Base-by-base conservation (phyloP, 1,139 yeast species). In the Blastobotrys serpentis region DNA sequence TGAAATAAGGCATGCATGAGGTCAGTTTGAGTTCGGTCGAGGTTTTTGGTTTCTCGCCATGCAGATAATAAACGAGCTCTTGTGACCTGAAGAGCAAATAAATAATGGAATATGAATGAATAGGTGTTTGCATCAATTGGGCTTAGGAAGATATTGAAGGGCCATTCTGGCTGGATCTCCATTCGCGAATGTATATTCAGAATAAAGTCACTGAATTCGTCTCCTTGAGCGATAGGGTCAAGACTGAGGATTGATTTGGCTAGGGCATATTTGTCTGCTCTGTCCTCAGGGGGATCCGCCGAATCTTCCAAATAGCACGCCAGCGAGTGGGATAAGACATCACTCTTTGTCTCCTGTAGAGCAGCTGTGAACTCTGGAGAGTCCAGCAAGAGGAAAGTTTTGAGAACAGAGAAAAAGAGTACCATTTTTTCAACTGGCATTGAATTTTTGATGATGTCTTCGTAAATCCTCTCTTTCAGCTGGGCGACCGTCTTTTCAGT, bases 341-440 rank as follows among this genome's bases (percentile, higher is more conserved):
- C 25, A 8, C 19, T n/a, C 6, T 13, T 22, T 14, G 21, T 18
- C 29, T 23, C 43, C 16, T 44, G 13, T 11, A 45, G 16, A 6
- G 23, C 21, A 1, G 47, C 48, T 2, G 49, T 47, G 50, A 59
- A 60, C n/a, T 55, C 57, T 22, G 53, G 43, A 4, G 59, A 52
- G 1, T 59, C 62, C 30, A 56, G 42, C 18, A 61, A 50, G 2
- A 53, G 55, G 6, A 61, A 44, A 17, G 49, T 42, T 18, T 61
- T 52, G 11, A 60, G 37, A 3, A 56, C 39, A n/a, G 38, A 25
- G 23, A 59, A 55, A 22, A 60, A 45, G 10, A 32, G 30, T 6
- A 23, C 22, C 10, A 60, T 49, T 4, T 43, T 39, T 2, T 33
- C 46, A 2, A 45, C 18, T 2, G 62, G 58, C 18, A 61, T 49